Percentiles rank a stretch among this genome's conserved stretches.
These are phyloP conservation scores for Trametopsis cervina DNA, from an alignment of 768 basidiomycete genomes.

Conservation along the genomic window DNA sequence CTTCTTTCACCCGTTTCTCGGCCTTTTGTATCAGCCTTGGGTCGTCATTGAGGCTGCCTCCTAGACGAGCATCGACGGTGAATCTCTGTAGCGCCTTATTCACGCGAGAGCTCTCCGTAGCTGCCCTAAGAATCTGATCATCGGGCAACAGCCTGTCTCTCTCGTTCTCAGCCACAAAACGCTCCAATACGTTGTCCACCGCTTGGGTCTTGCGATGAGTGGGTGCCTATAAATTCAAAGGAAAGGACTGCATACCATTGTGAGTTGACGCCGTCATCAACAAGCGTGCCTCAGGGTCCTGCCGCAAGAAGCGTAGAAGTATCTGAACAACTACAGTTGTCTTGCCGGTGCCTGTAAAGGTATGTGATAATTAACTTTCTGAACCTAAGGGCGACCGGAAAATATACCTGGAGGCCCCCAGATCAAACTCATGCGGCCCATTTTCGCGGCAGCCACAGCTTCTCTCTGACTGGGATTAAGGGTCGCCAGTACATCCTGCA, in stretches of 20 bases:
- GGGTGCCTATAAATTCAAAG: not conserved
- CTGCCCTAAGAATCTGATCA: constrained; percentile 58
- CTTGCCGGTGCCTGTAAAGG: constrained; percentile 54
- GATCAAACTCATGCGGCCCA: constrained; percentile 43
- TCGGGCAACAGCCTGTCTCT: constrained; percentile 36
- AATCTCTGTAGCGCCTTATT: constrained; percentile 49
- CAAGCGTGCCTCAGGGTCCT: constrained; percentile 36
- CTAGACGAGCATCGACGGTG: constrained; percentile 58
- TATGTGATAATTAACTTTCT: not conserved
- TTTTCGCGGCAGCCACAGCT: constrained; percentile 39
- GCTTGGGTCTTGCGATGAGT: constrained; percentile 30
- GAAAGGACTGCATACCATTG: constrained; percentile 36
- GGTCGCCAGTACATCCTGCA: constrained; percentile 9
- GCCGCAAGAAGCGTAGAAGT: constrained; percentile 35
- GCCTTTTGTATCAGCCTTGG: constrained; percentile 51
- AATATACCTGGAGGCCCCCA: constrained; percentile 61
- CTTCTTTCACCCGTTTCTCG: constrained; percentile 47
- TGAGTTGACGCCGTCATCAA: constrained; percentile 70
- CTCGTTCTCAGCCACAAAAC: constrained; percentile 46
- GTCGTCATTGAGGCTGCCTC: constrained; percentile 58
- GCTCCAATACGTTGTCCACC: constrained; percentile 64
- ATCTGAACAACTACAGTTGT: constrained; percentile 65
- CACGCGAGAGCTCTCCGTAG: constrained; percentile 59
- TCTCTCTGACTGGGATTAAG: constrained; percentile 50
- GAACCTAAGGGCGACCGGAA: not conserved